Evolutionary conservation across 345 rosid genomes (phyloP).

Genomic region (Aethionema arabicum): DNA sequence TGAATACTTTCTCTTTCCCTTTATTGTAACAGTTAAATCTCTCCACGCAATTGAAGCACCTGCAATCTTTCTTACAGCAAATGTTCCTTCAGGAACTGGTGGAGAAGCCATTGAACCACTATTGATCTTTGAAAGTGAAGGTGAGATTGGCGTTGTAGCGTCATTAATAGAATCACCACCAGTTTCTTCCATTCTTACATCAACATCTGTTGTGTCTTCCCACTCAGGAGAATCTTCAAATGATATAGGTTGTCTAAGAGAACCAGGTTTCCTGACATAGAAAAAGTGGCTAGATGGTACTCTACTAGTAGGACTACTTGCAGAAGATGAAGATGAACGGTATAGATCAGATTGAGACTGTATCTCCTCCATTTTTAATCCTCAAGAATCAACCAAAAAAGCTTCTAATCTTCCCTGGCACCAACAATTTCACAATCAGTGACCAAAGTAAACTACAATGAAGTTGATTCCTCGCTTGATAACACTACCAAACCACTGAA

Average conservation of each 20-base stretch:
- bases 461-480: conserved; percentile 20
- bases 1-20: conserved; percentile 85
- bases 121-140: conserved; percentile 80
- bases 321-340: conserved; percentile 95
- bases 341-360: conserved; percentile 90
- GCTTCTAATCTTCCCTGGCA: conserved; percentile 20
- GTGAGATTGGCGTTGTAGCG: conserved; percentile 66
- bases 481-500: conserved; percentile 4
- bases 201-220: conserved; percentile 90
- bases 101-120: conserved; percentile 91
- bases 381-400: conserved; percentile 29
- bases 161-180: conserved; percentile 67
- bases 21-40: conserved; percentile 89
- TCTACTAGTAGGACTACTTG: conserved; percentile 97
- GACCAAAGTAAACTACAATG: no score
- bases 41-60: conserved; percentile 96
- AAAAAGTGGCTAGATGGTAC: conserved; percentile 93
- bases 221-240: conserved; percentile 99
- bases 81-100: conserved; percentile 54
- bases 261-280: conserved; percentile 91
- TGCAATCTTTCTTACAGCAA: conserved; percentile 63
- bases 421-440: conserved; percentile 4
- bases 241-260: conserved; percentile 87
- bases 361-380: conserved; percentile 83
- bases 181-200: conserved; percentile 63